Conservation (phyloP, 371 early-diverging fungal genomes). For the Saksenaea vasiformis region DNA sequence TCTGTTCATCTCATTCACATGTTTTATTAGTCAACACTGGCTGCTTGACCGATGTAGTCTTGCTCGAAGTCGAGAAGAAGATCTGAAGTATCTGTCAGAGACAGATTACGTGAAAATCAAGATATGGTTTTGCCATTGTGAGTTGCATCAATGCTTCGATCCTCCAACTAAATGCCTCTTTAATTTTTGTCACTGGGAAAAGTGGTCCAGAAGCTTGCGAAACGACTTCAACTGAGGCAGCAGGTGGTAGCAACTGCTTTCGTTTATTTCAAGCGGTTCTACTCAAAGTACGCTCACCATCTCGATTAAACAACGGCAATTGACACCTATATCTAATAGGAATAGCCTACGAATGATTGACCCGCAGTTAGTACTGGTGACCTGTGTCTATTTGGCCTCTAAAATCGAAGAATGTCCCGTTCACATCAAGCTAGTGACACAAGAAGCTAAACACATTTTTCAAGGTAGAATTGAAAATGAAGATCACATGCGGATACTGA, state of each 20-base stretch:
- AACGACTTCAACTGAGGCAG: constrained; percentile 73
- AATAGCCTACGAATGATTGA: constrained; percentile 74
- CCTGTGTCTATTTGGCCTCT: constrained; percentile 86
- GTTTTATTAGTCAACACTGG: constrained; percentile 61
- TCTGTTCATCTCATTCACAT: neutral
- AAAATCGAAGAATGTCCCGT: constrained; percentile 90
- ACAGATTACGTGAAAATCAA: constrained; percentile 63
- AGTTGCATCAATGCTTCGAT: constrained; percentile 8
- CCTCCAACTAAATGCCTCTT: neutral
- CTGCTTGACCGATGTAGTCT: constrained; percentile 60
- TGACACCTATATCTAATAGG: constrained; percentile 33
- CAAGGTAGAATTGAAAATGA: constrained; percentile 46
- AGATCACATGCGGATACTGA: neutral
- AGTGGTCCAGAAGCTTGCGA: constrained; percentile 84
- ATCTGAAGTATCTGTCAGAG: constrained; percentile 58
- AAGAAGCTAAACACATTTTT: constrained; percentile 67
- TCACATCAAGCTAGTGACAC: constrained; percentile 77
- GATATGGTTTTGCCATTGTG: constrained; percentile 72
- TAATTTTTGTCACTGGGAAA: neutral
- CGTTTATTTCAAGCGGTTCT: constrained; percentile 90
- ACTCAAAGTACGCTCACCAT: constrained; percentile 65
- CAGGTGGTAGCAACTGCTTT: constrained; percentile 85
- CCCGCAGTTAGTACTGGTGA: constrained; percentile 74
- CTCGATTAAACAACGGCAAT: neutral
- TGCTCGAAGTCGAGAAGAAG: constrained; percentile 55